Evolutionary conservation across 2,329 filamentous ascomycete species (phyloP).

Genomic region (Fusarium oligoseptatum): DNA sequence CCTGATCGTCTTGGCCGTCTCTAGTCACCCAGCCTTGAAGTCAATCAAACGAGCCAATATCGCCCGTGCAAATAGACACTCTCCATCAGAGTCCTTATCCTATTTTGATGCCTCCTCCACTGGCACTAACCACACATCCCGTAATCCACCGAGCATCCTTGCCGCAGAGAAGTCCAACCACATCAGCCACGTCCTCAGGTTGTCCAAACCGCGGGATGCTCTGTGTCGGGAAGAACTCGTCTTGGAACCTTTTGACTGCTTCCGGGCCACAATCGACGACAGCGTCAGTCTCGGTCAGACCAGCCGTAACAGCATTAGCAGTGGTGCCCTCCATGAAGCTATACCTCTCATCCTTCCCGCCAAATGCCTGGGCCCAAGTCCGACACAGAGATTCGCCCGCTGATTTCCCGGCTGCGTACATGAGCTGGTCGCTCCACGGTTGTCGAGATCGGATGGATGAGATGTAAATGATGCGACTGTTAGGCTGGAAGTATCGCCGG

Average conservation of each 20-base stretch:
- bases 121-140: constrained; percentile 52
- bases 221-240: constrained; percentile 52
- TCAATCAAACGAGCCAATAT: neutral
- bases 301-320: constrained; percentile 51
- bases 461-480: constrained; percentile 53
- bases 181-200: constrained; percentile 53
- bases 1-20: neutral
- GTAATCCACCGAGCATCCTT: constrained; percentile 53
- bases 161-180: constrained; percentile 51
- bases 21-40: neutral
- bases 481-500: constrained; percentile 47
- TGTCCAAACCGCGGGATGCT: constrained; percentile 51
- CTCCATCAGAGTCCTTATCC: constrained; percentile 10
- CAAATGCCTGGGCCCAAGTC: constrained; percentile 54
- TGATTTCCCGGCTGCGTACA: constrained; percentile 52
- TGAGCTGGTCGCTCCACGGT: constrained; percentile 51
- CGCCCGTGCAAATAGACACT: neutral
- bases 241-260: constrained; percentile 47
- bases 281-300: constrained; percentile 51
- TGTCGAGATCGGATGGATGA: constrained; percentile 50
- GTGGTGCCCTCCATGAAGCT: constrained; percentile 53
- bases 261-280: constrained; percentile 51
- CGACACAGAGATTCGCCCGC: constrained; percentile 53
- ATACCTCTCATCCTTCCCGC: constrained; percentile 51
- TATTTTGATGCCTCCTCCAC: constrained; percentile 53